Base-by-base conservation (phyloP, 495 filamentous ascomycete species). In the Poronia punctata region DNA sequence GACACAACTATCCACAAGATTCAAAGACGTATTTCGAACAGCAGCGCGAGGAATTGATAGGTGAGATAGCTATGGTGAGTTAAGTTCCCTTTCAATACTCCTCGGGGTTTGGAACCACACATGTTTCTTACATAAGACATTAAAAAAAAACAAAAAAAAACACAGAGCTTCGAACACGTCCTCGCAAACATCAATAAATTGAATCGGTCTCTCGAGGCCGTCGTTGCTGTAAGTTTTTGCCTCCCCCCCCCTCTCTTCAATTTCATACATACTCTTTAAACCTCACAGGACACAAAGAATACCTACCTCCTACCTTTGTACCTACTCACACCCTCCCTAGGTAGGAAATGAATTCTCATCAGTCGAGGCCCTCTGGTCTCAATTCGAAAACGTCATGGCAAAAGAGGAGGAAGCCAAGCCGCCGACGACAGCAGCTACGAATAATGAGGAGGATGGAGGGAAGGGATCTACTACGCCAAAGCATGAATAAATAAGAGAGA, bases 301-400 rank as follows among this genome's bases (percentile, higher is more conserved):
- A 16, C 16, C 33, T 22, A 11, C 10, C 7, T 15, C 2, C 33
- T 25, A 1, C 0, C 16, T n/a, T 25, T 16, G 9, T 5, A 10
- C 0, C 1, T 1, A 30, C 20, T 38, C 5, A 37, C 25, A 4
- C 35, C 24, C n/a, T 38, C 12, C 29, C 12, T 32, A 89, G 85
- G 86, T 98, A 19, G 92, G 92, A 6, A 96, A 95, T 57, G 92
- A 98, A 54, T 97, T 98, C 59, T 78, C 84, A n/a, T 86, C 84
- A 7, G 92, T 98, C 12, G 92, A 98, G 63, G 87, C 86, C 18
- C 74, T 98, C 23, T 98, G 92, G 92, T 88, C 83, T 23, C 86
- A 93, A 44, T 98, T 98, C 55, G 92, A 98, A 70, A 83, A 82
- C 40, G 89, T 96, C 47, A 97, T 96, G 90, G 86, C 79, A 12